Conservation (phyloP, 2,329 filamentous ascomycete species). For the Ciborinia camelliae region DNA sequence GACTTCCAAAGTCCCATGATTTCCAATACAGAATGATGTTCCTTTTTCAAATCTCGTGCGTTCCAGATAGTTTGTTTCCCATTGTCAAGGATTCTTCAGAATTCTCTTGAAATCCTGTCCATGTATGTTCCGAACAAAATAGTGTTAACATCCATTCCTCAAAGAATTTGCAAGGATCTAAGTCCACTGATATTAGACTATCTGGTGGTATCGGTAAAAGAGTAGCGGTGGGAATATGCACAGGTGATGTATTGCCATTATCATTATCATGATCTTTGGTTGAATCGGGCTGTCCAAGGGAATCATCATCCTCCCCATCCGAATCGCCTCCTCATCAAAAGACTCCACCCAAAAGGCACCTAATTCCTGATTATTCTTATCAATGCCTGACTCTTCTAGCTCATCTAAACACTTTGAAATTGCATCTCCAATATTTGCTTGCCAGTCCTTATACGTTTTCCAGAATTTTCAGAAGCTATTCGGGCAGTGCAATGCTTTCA, state of each 20-base stretch:
- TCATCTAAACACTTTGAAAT: constrained; percentile 22
- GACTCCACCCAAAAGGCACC: constrained; percentile 23
- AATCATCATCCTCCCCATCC: constrained; percentile 19
- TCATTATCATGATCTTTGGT: neutral
- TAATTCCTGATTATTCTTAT: constrained; percentile 22
- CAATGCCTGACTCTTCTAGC: constrained; percentile 20
- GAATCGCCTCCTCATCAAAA: constrained; percentile 21
- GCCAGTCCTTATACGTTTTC: constrained; percentile 12
- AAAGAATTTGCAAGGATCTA: neutral
- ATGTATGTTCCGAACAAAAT: constrained; percentile 10
- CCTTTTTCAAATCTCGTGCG: neutral
- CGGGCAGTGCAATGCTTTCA: constrained; percentile 16
- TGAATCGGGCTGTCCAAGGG: neutral
- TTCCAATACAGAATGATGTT: neutral
- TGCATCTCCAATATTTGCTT: constrained; percentile 20
- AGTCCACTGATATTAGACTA: neutral
- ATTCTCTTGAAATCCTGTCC: constrained; percentile 23
- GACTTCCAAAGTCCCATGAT: constrained; percentile 8
- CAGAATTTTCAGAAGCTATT: constrained; percentile 21
- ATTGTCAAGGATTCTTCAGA: constrained; percentile 22
- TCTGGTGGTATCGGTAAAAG: neutral
- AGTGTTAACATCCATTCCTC: constrained; percentile 13
- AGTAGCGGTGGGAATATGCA: neutral
- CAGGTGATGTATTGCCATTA: neutral
- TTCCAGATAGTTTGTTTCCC: constrained; percentile 14